phyloP scores from a whole-genome alignment of 768 basidiomycete species.

The Xanthoconium purpureum region DNA sequence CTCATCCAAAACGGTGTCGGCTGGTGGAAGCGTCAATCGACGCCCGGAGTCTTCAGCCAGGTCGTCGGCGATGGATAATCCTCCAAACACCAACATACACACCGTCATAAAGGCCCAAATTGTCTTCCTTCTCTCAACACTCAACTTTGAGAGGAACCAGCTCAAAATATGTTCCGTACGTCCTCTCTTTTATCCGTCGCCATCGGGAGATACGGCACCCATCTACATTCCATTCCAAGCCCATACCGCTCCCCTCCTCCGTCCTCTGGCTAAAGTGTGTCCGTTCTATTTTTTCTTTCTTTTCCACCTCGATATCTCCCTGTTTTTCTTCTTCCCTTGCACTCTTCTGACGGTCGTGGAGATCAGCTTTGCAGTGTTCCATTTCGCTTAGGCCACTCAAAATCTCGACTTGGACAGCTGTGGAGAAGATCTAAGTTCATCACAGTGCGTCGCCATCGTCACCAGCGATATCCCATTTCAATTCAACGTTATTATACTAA shows the following conservation, averaged over 20 bases:
- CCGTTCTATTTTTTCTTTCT: constrained; percentile 24
- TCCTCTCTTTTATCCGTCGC: constrained; percentile 40
- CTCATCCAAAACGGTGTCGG: constrained; percentile 61
- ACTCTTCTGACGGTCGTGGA: not conserved
- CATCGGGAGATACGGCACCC: constrained; percentile 64
- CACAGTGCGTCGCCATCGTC: constrained; percentile 14
- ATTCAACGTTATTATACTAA: constrained; percentile 13
- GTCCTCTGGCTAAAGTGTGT: not conserved
- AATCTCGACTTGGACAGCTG: not conserved
- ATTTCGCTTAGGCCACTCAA: constrained; percentile 2
- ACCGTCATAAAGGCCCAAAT: constrained; percentile 69
- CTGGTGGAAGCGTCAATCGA: constrained; percentile 63
- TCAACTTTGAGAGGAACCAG: constrained; percentile 93
- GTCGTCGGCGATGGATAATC: constrained; percentile 78
- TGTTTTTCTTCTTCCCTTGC: constrained; percentile 7
- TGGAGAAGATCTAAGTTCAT: constrained; percentile 17
- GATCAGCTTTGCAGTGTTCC: constrained; percentile 1
- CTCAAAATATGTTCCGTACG: constrained; percentile 77
- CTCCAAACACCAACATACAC: too few species aligned
- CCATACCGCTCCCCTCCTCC: constrained; percentile 6
- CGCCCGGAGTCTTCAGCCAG: constrained; percentile 75
- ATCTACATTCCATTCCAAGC: constrained; percentile 27
- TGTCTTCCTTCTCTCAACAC: constrained; percentile 92
- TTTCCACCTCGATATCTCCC: constrained; percentile 10
- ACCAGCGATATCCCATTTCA: constrained; percentile 19